Percentiles rank a stretch among this genome's conserved stretches.
phyloP scores from a whole-genome alignment of 228 moss, liverwort and hornwort species.

The Sphagnum fallax region DNA sequence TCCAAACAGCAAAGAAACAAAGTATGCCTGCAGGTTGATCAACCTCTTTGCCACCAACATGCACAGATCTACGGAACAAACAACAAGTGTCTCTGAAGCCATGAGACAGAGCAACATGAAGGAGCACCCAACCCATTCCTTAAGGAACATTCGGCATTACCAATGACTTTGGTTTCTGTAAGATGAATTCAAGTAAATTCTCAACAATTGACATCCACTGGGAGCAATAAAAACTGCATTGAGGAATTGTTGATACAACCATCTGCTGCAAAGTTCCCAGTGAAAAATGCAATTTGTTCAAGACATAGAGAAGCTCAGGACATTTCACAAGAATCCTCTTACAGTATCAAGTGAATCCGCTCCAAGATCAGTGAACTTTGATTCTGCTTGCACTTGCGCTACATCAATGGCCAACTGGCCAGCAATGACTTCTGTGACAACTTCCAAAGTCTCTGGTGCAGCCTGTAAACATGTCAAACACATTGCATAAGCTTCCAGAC shows the following conservation, averaged over 20 bases:
- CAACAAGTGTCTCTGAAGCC: neutral
- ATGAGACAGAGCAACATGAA: too few relatives aligned
- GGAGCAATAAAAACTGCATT: neutral
- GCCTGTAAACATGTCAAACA: conserved; percentile 7
- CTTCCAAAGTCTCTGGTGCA: conserved; percentile 10
- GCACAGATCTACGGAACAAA: neutral
- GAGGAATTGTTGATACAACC: neutral
- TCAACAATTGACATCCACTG: neutral
- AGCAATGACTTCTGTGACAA: conserved; percentile 19
- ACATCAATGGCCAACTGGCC: conserved; percentile 7
- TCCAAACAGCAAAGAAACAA: neutral
- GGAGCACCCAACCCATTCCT: too few relatives aligned
- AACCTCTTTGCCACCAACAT: neutral
- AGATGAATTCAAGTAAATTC: neutral
- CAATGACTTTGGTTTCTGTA: neutral
- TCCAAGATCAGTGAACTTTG: conserved; percentile 31
- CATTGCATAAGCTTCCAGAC: neutral
- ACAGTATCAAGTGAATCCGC: conserved; percentile 37
- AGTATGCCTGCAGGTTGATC: neutral
- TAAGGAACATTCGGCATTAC: too few relatives aligned
- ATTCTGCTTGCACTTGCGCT: conserved; percentile 9
- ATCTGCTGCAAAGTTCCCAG: neutral
- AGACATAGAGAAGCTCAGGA: neutral
- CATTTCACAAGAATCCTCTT: neutral
- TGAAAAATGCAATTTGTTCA: neutral